Evolutionary conservation across 176 grass and related monocot species (phyloP).

Genomic region (Lolium perenne): DNA sequence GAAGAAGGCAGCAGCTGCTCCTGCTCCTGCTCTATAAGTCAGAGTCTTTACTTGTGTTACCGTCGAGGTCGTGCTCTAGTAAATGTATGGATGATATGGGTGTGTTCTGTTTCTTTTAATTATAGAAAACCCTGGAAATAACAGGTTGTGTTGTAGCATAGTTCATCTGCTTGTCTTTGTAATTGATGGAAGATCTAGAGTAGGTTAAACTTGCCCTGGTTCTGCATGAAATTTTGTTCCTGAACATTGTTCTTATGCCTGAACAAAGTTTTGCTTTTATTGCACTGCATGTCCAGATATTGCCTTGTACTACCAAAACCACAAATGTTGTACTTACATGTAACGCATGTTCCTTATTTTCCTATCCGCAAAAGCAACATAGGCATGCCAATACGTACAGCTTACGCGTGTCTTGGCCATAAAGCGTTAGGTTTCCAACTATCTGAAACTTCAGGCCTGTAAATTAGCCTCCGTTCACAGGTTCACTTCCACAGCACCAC

Average conservation of each 20-base stretch:
- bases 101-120: not conserved
- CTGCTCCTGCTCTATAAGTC: slow-evolving; percentile 33
- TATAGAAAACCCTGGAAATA: slow-evolving; percentile 3
- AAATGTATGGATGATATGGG: slow-evolving; percentile 20
- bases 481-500: no score
- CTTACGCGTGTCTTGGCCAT: no score
- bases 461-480: no score
- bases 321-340: no score
- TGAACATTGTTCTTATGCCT: not conserved
- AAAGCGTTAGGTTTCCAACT: no score
- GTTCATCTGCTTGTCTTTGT: not conserved
- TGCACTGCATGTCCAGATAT: no score
- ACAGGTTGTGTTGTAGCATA: slow-evolving; percentile 25
- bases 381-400: no score
- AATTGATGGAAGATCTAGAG: not conserved
- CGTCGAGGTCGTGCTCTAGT: not conserved
- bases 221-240: slow-evolving; percentile 10
- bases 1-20: slow-evolving; percentile 35
- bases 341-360: no score
- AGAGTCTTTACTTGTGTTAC: not conserved
- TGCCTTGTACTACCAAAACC: no score
- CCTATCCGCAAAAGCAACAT: no score
- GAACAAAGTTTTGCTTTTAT: slow-evolving; percentile 20
- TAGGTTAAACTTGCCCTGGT: not conserved
- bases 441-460: no score